Evolutionary conservation across 805 yeast genomes (phyloP), one percentile per base, ranked within the genome.

Genomic region (Brettanomyces nanus): DNA sequence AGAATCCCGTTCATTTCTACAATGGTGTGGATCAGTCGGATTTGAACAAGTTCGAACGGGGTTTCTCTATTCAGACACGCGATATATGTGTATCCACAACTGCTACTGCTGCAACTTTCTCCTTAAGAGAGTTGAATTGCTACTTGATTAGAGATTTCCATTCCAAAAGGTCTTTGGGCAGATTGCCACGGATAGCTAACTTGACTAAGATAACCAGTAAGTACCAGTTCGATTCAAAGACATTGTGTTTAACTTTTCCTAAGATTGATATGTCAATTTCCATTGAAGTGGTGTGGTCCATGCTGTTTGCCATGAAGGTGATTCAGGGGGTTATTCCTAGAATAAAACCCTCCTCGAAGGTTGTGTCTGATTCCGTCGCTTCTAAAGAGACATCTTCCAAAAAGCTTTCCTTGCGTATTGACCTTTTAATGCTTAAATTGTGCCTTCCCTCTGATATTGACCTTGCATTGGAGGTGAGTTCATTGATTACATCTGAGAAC

Each of bases 201-300:
- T 17, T 47, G 4, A 34, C 41, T 11, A 36, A 45, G 1, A 37
- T 47, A 9, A 37, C 38, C 14, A 3, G 43, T 20, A 48, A 42
- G 17, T 54, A 51, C 23, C 42, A 38, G 15, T 22, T 31, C 4
- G 25, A 37, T 4, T 38, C 44, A 17, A 28, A 51, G 32, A 37
- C 45, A 23, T 35, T 59, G 6, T 45, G 52, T 3, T 18, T 42
- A 4, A 38, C 43, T 4, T 6, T 59, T 3, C 63, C 64, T 3
- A 14, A 52, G 6, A 33, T 59, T 9, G 61, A 59, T 31, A 32
- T 43, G 1, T 36, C 35, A 1, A 14, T 59, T 3, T 54, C 62
- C 3, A 49, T 53, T n/a, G 63, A 59, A 35, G 49, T 48, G 4
- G 30, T 58, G 15, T 59, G 64, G 64, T 44, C 56, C 2, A 6